A percentile compares a stretch with the other conserved stretches of the same genome.
Conservation (phyloP, 805 yeast species). For the Yarrowia bubula region DNA sequence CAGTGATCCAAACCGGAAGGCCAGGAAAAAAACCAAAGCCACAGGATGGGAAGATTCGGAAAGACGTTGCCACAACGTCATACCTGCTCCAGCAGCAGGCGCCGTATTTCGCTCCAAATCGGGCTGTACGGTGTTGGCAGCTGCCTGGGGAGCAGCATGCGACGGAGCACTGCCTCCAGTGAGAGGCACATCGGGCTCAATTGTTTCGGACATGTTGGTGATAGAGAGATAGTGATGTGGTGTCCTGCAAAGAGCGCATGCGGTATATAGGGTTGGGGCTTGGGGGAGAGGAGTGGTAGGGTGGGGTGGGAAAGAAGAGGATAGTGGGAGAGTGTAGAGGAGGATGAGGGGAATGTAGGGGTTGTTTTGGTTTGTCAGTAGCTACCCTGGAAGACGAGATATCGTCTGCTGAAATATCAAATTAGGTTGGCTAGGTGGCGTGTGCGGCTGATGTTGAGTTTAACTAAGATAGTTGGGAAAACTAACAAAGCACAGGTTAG, state of each 20-base stretch:
- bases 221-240: background rate
- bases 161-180: background rate
- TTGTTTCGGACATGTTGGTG: conserved; percentile 5
- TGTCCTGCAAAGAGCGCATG: background rate
- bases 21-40: conserved; percentile 65
- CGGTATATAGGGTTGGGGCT: background rate
- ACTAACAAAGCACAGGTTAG: too few relatives aligned
- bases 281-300: background rate
- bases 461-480: too few relatives aligned
- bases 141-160: background rate
- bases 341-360: too few relatives aligned
- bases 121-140: conserved; percentile 11
- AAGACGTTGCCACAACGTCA: conserved; percentile 48
- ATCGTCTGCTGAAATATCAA: too few relatives aligned
- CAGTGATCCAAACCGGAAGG: conserved; percentile 61
- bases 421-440: too few relatives aligned
- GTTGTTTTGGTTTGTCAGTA: too few relatives aligned
- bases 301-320: background rate
- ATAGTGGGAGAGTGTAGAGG: too few relatives aligned
- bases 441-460: too few relatives aligned
- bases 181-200: conserved; percentile 18
- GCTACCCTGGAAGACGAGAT: too few relatives aligned
- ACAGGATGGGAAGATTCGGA: conserved; percentile 78
- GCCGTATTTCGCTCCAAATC: conserved; percentile 1
- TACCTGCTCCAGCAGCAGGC: background rate